Percentiles rank a stretch among this genome's conserved stretches.
Conservation (phyloP, 345 rosid genomes). For the Eutrema yunnanense region DNA sequence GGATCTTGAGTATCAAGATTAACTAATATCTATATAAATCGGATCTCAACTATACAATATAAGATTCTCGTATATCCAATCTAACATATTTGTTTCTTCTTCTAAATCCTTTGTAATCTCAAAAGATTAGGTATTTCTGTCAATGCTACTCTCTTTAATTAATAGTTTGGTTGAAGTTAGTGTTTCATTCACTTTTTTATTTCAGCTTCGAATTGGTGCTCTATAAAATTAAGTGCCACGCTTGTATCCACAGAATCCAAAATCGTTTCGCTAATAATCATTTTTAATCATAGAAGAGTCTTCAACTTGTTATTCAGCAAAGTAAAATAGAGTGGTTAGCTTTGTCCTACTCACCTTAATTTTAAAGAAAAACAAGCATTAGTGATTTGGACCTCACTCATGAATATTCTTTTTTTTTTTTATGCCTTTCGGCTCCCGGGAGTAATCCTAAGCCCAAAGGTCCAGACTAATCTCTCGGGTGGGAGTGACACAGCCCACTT, state of each 20-base stretch:
- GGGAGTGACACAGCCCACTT: too few species aligned
- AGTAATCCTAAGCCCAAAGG: too few species aligned
- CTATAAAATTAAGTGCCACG: neutral
- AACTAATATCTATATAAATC: neutral
- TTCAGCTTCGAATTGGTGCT: slow-evolving; percentile 6
- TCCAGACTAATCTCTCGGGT: too few species aligned
- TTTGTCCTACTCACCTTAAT: neutral
- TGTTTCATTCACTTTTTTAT: slow-evolving; percentile 17
- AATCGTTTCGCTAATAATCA: neutral
- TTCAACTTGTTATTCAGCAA: neutral
- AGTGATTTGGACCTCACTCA: slow-evolving; percentile 15
- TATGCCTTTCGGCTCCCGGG: too few species aligned
- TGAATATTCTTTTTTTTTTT: slow-evolving; percentile 3
- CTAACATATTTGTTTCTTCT: neutral
- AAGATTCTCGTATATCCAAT: slow-evolving; percentile 17
- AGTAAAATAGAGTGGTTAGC: neutral
- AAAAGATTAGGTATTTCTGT: slow-evolving; percentile 8
- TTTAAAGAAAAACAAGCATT: neutral
- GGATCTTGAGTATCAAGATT: neutral
- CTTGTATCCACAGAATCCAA: slow-evolving; percentile 22
- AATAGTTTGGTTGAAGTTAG: neutral
- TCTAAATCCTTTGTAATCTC: neutral
- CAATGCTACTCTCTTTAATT: neutral
- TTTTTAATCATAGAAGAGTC: neutral
- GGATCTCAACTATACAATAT: neutral